These are phyloP conservation scores for Cutaneotrichosporon cutaneum DNA, from an alignment of 1,284 basidiomycete genomes.

Conservation along the genomic window DNA sequence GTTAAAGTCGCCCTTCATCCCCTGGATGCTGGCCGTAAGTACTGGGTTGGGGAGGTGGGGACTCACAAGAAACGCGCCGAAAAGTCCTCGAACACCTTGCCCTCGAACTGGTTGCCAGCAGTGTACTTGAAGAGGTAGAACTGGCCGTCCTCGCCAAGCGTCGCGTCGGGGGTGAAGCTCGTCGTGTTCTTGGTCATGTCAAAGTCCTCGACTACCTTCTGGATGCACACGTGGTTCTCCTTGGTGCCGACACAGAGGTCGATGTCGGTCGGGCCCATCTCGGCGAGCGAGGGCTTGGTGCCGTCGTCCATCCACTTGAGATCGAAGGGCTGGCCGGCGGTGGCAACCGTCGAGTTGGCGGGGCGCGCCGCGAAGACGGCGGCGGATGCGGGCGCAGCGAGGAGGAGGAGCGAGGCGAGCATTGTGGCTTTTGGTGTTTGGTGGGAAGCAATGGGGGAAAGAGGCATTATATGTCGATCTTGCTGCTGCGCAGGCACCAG, in stretches of 20 bases:
- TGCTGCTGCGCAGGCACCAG: too few species aligned
- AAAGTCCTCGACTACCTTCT: slow-evolving; percentile 60
- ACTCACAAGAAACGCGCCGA: slow-evolving; percentile 15
- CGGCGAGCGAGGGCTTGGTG: slow-evolving; percentile 57
- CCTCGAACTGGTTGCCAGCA: slow-evolving; percentile 50
- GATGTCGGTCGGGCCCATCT: slow-evolving; percentile 63
- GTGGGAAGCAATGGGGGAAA: too few species aligned
- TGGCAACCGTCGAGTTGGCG: slow-evolving; percentile 58
- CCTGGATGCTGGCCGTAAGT: slow-evolving; percentile 1
- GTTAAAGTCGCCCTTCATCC: slow-evolving; percentile 10
- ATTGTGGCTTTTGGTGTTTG: neutral
- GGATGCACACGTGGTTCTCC: slow-evolving; percentile 60
- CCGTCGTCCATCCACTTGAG: slow-evolving; percentile 69
- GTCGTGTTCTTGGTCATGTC: slow-evolving; percentile 63
- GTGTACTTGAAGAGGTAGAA: slow-evolving; percentile 60
- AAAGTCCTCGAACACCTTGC: slow-evolving; percentile 1
- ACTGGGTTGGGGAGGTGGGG: too few species aligned
- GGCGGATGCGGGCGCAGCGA: slow-evolving; percentile 38
- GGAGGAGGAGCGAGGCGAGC: slow-evolving; percentile 52
- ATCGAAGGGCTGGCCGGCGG: slow-evolving; percentile 61
- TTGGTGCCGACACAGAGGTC: slow-evolving; percentile 62
- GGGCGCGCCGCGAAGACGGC: slow-evolving; percentile 48
- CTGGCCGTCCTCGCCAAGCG: slow-evolving; percentile 61
- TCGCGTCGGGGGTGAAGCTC: slow-evolving; percentile 62
- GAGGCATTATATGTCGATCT: too few species aligned